Conservation (phyloP, 208 protist species). For the Acanthamoeba triangularis region DNA sequence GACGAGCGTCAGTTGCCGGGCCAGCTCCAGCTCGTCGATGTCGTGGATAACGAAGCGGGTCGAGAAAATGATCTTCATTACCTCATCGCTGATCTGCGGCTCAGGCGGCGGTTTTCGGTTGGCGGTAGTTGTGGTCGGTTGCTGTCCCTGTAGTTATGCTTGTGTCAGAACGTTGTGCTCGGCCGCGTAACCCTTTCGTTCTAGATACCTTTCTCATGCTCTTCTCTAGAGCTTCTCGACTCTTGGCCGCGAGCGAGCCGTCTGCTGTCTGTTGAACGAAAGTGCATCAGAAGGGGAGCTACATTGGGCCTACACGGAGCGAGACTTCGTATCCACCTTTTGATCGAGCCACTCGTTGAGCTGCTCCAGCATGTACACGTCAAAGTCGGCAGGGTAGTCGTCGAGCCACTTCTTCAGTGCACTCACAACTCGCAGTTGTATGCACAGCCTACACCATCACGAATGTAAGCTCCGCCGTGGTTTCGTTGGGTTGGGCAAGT, state of each 20-base stretch:
- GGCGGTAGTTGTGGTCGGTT: not conserved
- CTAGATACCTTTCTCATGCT: not conserved
- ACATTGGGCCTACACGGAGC: not conserved
- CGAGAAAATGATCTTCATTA: slow-evolving; percentile 68
- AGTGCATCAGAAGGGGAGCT: not conserved
- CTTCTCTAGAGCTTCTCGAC: not conserved
- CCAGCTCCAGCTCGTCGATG: slow-evolving; percentile 65
- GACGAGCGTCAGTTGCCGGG: slow-evolving; percentile 68
- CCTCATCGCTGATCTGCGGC: not conserved
- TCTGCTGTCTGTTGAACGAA: not conserved
- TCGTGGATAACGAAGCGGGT: not conserved
- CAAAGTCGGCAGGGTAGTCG: slow-evolving; percentile 83
- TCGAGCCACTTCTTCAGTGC: slow-evolving; percentile 86
- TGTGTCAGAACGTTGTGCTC: too few relatives aligned
- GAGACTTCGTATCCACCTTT: not conserved
- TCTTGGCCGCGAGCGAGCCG: not conserved
- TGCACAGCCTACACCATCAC: not conserved
- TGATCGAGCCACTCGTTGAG: slow-evolving; percentile 8
- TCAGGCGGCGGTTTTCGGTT: not conserved
- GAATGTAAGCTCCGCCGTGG: not conserved
- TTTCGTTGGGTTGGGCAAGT: not conserved
- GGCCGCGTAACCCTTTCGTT: not conserved
- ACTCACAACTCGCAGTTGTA: slow-evolving; percentile 82
- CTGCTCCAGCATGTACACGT: slow-evolving; percentile 76
- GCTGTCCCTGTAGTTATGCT: not conserved